Conservation (phyloP, 2,329 filamentous ascomycete species). For the Pseudocercospora ulei region DNA sequence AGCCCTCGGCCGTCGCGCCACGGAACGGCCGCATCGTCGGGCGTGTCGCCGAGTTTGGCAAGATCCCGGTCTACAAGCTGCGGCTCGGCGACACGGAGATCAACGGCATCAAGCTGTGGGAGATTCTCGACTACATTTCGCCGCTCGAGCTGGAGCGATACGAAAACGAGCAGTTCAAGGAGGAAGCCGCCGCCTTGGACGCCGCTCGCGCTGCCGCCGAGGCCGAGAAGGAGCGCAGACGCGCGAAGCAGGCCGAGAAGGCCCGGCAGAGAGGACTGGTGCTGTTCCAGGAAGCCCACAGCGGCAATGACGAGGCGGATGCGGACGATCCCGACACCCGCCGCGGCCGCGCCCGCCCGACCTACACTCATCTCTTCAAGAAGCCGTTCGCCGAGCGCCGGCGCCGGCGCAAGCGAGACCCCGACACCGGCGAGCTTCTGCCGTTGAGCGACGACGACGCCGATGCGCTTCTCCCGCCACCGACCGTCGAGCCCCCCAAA, state of each 20-base stretch:
- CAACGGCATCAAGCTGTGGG: conserved; percentile 26
- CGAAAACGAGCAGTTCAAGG: conserved; percentile 30
- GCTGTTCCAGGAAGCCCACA: conserved; percentile 16
- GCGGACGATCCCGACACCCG: conserved; percentile 15
- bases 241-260: conserved; percentile 15
- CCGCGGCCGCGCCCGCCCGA: conserved; percentile 30
- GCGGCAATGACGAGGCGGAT: conserved; percentile 12
- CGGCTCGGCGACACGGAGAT: conserved; percentile 26
- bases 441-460: conserved; percentile 26
- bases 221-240: conserved; percentile 20
- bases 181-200: conserved; percentile 23
- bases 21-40: conserved; percentile 26
- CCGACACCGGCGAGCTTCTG: conserved; percentile 27
- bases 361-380: conserved; percentile 30
- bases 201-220: conserved; percentile 21
- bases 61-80: conserved; percentile 24
- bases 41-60: conserved; percentile 20
- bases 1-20: conserved; percentile 26
- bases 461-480: not conserved
- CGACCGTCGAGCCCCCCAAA: conserved; percentile 13
- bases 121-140: conserved; percentile 33
- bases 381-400: conserved; percentile 11
- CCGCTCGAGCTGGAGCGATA: conserved; percentile 31
- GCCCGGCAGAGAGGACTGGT: conserved; percentile 22
- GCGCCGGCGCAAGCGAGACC: conserved; percentile 28